Evolutionary conservation across 371 early-diverging fungal genomes (phyloP), one percentile per base, ranked within the genome.

Genomic region (Apophysomyces elegans): DNA sequence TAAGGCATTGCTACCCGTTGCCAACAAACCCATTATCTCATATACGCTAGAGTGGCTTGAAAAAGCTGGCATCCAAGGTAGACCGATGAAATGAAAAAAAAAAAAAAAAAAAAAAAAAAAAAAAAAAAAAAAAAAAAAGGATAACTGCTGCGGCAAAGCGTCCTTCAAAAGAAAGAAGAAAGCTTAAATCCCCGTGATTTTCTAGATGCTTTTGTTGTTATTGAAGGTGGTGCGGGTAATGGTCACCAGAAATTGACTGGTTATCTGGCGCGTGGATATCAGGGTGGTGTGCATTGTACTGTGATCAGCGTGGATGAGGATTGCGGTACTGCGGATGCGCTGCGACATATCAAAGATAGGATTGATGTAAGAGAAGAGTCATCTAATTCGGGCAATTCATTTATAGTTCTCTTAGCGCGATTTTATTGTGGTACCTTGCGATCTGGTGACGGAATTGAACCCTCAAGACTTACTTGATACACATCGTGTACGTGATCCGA

Each of bases 1-100:
- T 16, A 96, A 96, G 74, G 95, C 96, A 1, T 85, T 96, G 39
- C 80, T 98, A 43, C 97, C 97, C 11, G 84, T 97, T 38, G 97
- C 92, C 14, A 96, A 96, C 76, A 90, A 90, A 72, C 98, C 98
- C 37, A 91, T 96, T 83, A 88, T 98, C 66, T 86, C 89, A 67
- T 95, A 98, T 71, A 89, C 90, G 13, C 84, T 98, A 50, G 88
- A 94, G 63, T 97, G 98, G 97, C 85, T 98, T 7, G 96, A 96
- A 67, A 84, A 86, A 46, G 94, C 95, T 13, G 90, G 91, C 50
- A 87, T 97, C 37, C 82, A 86, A 70, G 96, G 95, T 94, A 78
- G 37, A 7, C 16, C n/a, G 32, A 26, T 26, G 32, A 26, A 26
- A 1, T 26, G 32, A 3, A 3, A 26, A 26, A 26, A 26, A 26